These are phyloP conservation scores for Allomyces macrogynus DNA, from an alignment of 192 early-diverging fungal genomes.

Conservation along the genomic window DNA sequence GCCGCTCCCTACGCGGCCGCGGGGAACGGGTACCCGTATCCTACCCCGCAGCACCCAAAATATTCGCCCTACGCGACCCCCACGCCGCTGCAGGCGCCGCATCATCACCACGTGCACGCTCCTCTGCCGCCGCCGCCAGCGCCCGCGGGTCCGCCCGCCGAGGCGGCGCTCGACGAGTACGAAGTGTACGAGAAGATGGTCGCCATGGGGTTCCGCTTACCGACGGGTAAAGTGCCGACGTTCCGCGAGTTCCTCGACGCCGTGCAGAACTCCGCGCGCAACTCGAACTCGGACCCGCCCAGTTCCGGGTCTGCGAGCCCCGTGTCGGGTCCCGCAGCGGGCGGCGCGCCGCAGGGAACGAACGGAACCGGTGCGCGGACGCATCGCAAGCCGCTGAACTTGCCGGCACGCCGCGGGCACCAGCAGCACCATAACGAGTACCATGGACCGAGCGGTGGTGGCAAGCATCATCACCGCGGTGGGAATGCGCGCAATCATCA, in stretches of 20 bases:
- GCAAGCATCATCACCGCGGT: neutral
- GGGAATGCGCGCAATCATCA: neutral
- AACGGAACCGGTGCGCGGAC: neutral
- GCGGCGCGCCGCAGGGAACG: neutral
- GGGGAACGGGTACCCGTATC: too few relatives aligned
- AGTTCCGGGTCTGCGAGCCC: too few relatives aligned
- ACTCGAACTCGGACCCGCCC: too few relatives aligned
- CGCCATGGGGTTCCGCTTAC: neutral
- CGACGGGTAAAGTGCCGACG: neutral
- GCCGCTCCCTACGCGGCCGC: too few relatives aligned
- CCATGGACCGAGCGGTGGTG: neutral
- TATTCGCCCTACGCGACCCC: too few relatives aligned
- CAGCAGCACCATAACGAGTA: slow-evolving; percentile 3
- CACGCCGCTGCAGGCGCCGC: too few relatives aligned
- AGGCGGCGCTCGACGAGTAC: neutral
- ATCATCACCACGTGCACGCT: too few relatives aligned
- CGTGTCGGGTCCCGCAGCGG: neutral
- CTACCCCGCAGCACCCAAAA: too few relatives aligned
- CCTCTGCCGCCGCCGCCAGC: too few relatives aligned
- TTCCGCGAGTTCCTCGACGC: neutral
- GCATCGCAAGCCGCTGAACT: neutral
- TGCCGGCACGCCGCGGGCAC: neutral
- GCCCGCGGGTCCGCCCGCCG: too few relatives aligned
- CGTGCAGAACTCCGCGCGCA: neutral
- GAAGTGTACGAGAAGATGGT: neutral